Conservation (phyloP, 257 asterid species). For the Agastache rugosa region DNA sequence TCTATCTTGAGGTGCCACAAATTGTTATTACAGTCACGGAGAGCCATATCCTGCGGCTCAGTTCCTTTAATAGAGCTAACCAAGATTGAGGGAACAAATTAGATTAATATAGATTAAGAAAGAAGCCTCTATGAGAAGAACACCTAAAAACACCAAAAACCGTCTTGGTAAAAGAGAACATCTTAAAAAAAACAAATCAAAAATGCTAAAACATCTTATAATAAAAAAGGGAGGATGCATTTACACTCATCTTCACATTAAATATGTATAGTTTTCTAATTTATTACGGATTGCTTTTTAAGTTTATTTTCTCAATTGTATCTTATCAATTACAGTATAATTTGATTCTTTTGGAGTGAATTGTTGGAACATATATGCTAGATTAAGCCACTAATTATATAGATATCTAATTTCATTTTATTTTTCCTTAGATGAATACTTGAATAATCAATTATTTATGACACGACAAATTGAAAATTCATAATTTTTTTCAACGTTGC, state of each 20-base stretch:
- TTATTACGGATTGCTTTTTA: background rate
- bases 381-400: background rate
- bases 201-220: no score
- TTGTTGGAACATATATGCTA: background rate
- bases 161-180: no score
- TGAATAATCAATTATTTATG: background rate
- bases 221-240: background rate
- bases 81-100: slow-evolving; percentile 29
- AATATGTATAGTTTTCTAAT: background rate
- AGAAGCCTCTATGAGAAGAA: no score
- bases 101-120: background rate
- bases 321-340: background rate
- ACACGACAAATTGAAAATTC: background rate
- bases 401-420: background rate
- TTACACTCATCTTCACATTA: background rate
- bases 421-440: background rate
- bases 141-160: background rate
- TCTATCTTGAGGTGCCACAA: slow-evolving; percentile 39
- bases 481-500: background rate
- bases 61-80: background rate
- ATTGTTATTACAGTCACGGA: slow-evolving; percentile 34
- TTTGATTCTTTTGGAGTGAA: background rate
- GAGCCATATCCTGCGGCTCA: slow-evolving; percentile 6
- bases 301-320: background rate
- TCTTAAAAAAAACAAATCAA: no score